Conservation (phyloP, 2,329 filamentous ascomycete genomes). For the Pseudocercospora ulei region DNA sequence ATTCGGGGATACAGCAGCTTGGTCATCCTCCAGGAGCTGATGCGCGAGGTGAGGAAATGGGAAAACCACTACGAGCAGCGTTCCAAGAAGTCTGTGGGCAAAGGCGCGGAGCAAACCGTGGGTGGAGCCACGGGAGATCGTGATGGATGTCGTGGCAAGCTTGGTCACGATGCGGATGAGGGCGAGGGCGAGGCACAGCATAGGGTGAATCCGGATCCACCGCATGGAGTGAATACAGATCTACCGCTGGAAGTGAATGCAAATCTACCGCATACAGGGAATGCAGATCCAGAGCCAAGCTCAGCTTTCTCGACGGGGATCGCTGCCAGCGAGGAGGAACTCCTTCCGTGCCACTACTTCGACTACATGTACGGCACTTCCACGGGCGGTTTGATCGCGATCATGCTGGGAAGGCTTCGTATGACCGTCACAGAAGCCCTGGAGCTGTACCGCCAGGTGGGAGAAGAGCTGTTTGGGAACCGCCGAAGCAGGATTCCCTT, state of each 20-base stretch:
- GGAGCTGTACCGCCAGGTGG: constrained; percentile 41
- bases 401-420: constrained; percentile 43
- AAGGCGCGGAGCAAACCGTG: constrained; percentile 16
- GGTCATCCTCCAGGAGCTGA: constrained; percentile 42
- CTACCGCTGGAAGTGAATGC: no score
- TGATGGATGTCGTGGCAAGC: constrained; percentile 11
- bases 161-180: constrained; percentile 17
- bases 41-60: constrained; percentile 42
- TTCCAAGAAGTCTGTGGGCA: constrained; percentile 9
- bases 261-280: constrained; percentile 17
- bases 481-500: constrained; percentile 39
- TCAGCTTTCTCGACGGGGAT: constrained; percentile 20
- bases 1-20: constrained; percentile 46
- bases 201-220: constrained; percentile 13
- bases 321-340: constrained; percentile 37
- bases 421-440: constrained; percentile 44
- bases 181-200: constrained; percentile 18
- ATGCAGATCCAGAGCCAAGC: constrained; percentile 17
- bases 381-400: constrained; percentile 46
- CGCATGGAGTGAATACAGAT: constrained; percentile 17
- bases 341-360: constrained; percentile 46
- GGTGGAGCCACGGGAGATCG: constrained; percentile 18
- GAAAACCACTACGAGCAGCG: constrained; percentile 36
- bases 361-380: constrained; percentile 48
- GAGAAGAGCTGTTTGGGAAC: constrained; percentile 43